These are phyloP conservation scores for Entomortierella lignicola DNA, from an alignment of 192 early-diverging fungal genomes.

Conservation along the genomic window DNA sequence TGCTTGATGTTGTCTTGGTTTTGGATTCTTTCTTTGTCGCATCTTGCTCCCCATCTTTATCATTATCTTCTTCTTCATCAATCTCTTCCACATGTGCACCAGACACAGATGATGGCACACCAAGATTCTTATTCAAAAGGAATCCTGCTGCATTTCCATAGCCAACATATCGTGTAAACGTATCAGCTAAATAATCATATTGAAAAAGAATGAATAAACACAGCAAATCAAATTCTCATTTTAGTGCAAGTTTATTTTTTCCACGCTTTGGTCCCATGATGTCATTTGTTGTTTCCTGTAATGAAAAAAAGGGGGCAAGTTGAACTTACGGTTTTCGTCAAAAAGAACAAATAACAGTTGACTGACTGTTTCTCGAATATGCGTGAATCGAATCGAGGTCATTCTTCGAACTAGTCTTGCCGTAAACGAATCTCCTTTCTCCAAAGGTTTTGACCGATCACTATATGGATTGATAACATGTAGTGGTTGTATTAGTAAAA, in stretches of 20 bases:
- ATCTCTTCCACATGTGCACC: conserved; percentile 27
- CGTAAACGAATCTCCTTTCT: conserved; percentile 69
- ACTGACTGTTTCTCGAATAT: conserved; percentile 67
- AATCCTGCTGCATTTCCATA: conserved; percentile 97
- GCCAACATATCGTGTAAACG: conserved; percentile 79
- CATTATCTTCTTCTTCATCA: conserved; percentile 14
- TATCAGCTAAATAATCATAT: too few relatives aligned
- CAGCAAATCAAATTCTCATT: too few relatives aligned
- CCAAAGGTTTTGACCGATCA: conserved; percentile 77
- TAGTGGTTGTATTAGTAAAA: background rate
- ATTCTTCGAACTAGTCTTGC: conserved; percentile 75
- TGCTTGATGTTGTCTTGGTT: too few relatives aligned
- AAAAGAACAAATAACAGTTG: conserved; percentile 77
- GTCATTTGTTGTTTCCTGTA: background rate
- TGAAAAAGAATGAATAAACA: too few relatives aligned
- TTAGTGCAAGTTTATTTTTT: too few relatives aligned
- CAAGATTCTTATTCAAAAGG: conserved; percentile 79
- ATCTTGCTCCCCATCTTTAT: too few relatives aligned
- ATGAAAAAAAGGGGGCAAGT: background rate
- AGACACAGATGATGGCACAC: conserved; percentile 55
- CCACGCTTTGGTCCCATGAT: background rate
- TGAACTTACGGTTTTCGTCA: conserved; percentile 74
- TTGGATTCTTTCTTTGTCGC: too few relatives aligned
- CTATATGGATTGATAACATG: conserved; percentile 50
- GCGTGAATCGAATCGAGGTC: conserved; percentile 71